Evolutionary conservation across 2,329 filamentous ascomycete genomes (phyloP).

Genomic region (Colletotrichum truncatum): DNA sequence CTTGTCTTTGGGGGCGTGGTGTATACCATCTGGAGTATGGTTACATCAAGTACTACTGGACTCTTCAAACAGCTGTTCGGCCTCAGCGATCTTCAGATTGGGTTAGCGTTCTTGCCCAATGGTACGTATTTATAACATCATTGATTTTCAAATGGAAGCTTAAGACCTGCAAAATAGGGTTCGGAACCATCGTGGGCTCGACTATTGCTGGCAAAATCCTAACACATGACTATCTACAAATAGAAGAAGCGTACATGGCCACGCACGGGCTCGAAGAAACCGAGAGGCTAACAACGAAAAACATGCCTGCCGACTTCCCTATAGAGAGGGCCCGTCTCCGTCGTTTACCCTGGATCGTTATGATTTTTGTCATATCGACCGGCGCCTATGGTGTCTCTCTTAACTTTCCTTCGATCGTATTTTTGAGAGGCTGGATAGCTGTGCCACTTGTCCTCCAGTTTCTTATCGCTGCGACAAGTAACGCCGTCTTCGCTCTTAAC

Average conservation of each 20-base stretch:
- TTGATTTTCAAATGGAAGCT: background rate
- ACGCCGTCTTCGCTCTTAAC: conserved; percentile 46
- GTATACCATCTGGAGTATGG: conserved; percentile 56
- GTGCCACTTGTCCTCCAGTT: conserved; percentile 41
- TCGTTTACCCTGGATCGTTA: conserved; percentile 48
- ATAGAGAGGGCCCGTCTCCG: conserved; percentile 51
- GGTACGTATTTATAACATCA: conserved; percentile 28
- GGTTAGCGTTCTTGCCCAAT: conserved; percentile 38
- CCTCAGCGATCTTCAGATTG: conserved; percentile 35
- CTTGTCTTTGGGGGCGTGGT: conserved; percentile 49
- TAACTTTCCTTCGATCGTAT: conserved; percentile 18
- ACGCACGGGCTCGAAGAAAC: conserved; percentile 21
- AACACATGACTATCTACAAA: conserved; percentile 41
- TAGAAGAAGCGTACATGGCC: conserved; percentile 35
- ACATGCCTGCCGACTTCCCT: conserved; percentile 47
- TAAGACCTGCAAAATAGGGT: conserved; percentile 15
- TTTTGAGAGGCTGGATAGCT: conserved; percentile 34
- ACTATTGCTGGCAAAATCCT: conserved; percentile 51
- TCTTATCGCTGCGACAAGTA: conserved; percentile 45
- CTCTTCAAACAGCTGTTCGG: conserved; percentile 41
- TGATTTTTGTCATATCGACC: conserved; percentile 42
- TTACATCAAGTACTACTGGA: conserved; percentile 50
- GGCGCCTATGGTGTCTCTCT: conserved; percentile 46
- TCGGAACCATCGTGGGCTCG: conserved; percentile 53
- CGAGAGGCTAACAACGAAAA: conserved; percentile 38